Conservation (phyloP, 1,284 basidiomycete genomes). For the Naganishia liquefaciens region DNA sequence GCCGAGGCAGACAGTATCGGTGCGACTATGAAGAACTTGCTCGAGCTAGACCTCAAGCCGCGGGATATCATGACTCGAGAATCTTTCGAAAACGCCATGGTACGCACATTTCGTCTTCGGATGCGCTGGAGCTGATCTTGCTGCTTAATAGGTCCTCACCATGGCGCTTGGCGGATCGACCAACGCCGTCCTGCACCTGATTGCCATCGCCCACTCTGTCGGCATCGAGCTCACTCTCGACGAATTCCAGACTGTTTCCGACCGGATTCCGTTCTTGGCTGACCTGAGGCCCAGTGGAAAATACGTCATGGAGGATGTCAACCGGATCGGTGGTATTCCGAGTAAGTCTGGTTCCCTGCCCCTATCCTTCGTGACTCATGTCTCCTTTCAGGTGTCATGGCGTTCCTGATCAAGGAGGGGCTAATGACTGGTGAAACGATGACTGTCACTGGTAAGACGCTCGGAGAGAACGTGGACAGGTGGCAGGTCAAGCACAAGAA, state of each 20-base stretch:
- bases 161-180: slow-evolving; percentile 95
- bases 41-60: slow-evolving; percentile 89
- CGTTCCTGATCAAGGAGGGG: slow-evolving; percentile 80
- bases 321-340: slow-evolving; percentile 75
- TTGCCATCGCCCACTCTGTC: slow-evolving; percentile 90
- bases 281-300: slow-evolving; percentile 93
- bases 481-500: slow-evolving; percentile 63
- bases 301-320: slow-evolving; percentile 96
- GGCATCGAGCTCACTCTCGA: slow-evolving; percentile 86
- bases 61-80: slow-evolving; percentile 92
- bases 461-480: slow-evolving; percentile 81
- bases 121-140: neutral
- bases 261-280: slow-evolving; percentile 89
- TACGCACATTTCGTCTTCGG: slow-evolving; percentile 36
- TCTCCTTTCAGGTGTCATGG: slow-evolving; percentile 52
- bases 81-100: slow-evolving; percentile 97
- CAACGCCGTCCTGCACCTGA: slow-evolving; percentile 87
- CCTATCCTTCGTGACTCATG: neutral
- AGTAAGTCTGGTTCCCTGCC: slow-evolving; percentile 60
- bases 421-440: slow-evolving; percentile 86
- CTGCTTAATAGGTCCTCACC: slow-evolving; percentile 67
- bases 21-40: slow-evolving; percentile 74
- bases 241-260: slow-evolving; percentile 85
- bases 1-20: slow-evolving; percentile 82
- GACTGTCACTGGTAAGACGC: slow-evolving; percentile 91